Evolutionary conservation across 106 monocot genomes (phyloP).

Genomic region (Cymbidium sinense): DNA sequence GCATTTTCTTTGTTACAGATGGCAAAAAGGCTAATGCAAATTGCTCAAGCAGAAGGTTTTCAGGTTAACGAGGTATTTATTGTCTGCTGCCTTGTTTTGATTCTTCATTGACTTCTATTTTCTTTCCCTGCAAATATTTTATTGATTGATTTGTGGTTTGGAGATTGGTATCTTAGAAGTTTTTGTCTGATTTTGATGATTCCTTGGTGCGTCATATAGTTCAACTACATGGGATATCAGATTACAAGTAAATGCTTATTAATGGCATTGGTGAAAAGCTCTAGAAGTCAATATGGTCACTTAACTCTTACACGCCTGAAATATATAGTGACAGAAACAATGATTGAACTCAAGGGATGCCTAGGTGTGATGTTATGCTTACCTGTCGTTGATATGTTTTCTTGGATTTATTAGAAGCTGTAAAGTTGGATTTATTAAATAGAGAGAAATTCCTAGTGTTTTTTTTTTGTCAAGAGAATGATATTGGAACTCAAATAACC

Average conservation of each 20-base stretch:
- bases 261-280: background rate
- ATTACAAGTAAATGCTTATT: background rate
- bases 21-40: constrained; percentile 82
- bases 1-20: constrained; percentile 38
- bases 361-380: too few relatives aligned
- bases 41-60: constrained; percentile 77
- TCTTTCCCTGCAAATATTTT: background rate
- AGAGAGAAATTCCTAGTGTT: background rate
- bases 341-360: too few relatives aligned
- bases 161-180: background rate
- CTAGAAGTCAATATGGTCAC: background rate
- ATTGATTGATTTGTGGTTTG: background rate
- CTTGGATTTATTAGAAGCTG: too few relatives aligned
- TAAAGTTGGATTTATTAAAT: too few relatives aligned
- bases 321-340: too few relatives aligned
- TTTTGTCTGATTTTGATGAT: background rate
- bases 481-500: background rate
- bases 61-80: constrained; percentile 75
- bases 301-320: background rate
- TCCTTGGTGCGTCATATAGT: background rate
- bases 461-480: background rate
- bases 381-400: too few relatives aligned
- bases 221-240: background rate
- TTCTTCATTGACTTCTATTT: background rate
- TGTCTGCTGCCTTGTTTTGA: constrained; percentile 13